Evolutionary conservation across 2,329 filamentous ascomycete species (phyloP), one percentile per base, ranked within the genome.

Genomic region (Cyphellophora europaea): DNA sequence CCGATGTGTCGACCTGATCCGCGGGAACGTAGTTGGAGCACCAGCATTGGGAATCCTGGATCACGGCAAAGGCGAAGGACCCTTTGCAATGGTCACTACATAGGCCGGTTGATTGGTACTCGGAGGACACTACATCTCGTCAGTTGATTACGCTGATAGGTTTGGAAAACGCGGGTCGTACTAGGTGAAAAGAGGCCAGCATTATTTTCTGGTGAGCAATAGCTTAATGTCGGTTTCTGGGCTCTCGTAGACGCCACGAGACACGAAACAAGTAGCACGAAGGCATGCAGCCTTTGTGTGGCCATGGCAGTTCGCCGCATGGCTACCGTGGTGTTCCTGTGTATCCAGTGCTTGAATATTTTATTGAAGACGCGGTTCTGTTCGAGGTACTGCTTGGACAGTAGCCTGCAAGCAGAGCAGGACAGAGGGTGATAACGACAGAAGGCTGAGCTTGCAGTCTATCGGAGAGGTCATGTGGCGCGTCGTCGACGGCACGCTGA

Each of bases 41-140:
- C 65, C 66, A 69, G 48, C 66, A 69, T 12, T 53, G 49, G 35
- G 61, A 56, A n/a, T 53, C 59, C 44, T 64, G 62, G 6, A 68
- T 37, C 23, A 69, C 53, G 11, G 57, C 65, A 38, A 66, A 63
- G 3, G 63, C 64, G 44, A 64, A 69, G 19, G 55, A 49, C 14
- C 45, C 46, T 25, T 48, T 46, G 46, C 66, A 69, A 19, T 53
- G 55, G 1, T 41, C 33, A 27, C 51, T 32, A 42, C 66, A 69
- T 4, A 50, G 49, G 37, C 66, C 66, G 40, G 65, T 64, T 6
- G 65, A 68, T 43, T 67, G 63, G 41, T 53, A 68, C 16, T 48
- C 53, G 41, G 53, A 50, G 27, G 45, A 36, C 16, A 58, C 65
- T 67, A 42, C 19, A 25, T 13, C 19, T 4, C n/a, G n/a, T n/a